Evolutionary conservation across 768 basidiomycete species (phyloP).

Genomic region (Dioszegia aurantiaca): DNA sequence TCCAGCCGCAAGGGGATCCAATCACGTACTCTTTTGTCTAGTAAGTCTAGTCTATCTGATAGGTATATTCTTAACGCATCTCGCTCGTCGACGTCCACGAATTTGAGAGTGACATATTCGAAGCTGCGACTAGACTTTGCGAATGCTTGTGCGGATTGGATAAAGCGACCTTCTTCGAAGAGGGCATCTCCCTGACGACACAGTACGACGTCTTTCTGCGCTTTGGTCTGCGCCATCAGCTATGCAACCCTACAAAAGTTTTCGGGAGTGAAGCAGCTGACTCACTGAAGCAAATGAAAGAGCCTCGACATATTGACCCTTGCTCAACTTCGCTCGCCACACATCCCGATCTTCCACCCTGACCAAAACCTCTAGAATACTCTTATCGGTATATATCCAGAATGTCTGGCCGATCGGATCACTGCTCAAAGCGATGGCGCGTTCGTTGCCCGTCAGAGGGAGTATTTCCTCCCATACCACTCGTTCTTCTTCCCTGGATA

Average conservation of each 20-base stretch:
- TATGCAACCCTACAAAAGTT: too few relatives aligned
- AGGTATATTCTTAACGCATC: constrained; percentile 89
- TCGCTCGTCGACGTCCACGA: constrained; percentile 81
- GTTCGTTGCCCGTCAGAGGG: constrained; percentile 72
- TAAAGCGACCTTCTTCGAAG: constrained; percentile 75
- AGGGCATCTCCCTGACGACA: constrained; percentile 76
- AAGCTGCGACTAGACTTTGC: constrained; percentile 77
- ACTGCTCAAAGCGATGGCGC: constrained; percentile 68
- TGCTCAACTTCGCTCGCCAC: constrained; percentile 84
- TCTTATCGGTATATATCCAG: constrained; percentile 88
- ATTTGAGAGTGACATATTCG: constrained; percentile 86
- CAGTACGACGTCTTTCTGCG: constrained; percentile 79
- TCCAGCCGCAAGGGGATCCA: not conserved
- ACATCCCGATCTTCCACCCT: constrained; percentile 89
- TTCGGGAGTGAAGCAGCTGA: too few relatives aligned
- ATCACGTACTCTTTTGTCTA: constrained; percentile 70
- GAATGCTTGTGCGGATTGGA: constrained; percentile 87
- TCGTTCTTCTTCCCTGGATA: constrained; percentile 76
- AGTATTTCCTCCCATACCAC: constrained; percentile 78
- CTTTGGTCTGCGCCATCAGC: constrained; percentile 57
- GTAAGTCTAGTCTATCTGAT: constrained; percentile 77
- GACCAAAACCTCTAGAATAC: constrained; percentile 80
- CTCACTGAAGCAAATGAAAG: constrained; percentile 76
- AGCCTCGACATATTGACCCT: constrained; percentile 73
- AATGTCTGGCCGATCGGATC: constrained; percentile 87